Percentiles rank a stretch among this genome's conserved stretches.
Evolutionary conservation across 352 stramenopile genomes (phyloP).

Genomic region (Phytophthora tentaculata): DNA sequence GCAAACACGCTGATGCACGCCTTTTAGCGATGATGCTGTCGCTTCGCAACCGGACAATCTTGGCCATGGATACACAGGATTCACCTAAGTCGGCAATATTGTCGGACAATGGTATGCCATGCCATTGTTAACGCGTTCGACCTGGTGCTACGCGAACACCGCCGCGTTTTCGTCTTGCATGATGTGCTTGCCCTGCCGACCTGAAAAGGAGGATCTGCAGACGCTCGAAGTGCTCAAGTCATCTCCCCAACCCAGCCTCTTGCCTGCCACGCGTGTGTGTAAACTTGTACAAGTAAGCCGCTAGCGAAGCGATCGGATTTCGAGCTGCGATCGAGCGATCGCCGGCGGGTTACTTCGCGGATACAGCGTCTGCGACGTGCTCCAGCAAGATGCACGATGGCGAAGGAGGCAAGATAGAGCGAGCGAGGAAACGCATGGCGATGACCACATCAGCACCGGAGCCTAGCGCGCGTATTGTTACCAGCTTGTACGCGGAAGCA

Average conservation of each 20-base stretch:
- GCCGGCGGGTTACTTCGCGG: constrained; percentile 13
- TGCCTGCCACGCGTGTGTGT: neutral
- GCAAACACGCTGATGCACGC: too few species aligned
- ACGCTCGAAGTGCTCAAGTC: constrained; percentile 13
- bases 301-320: constrained; percentile 18
- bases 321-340: constrained; percentile 27
- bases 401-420: constrained; percentile 37
- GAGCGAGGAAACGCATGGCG: constrained; percentile 19
- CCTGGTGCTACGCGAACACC: constrained; percentile 20
- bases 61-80: constrained; percentile 4
- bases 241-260: neutral
- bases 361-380: constrained; percentile 39
- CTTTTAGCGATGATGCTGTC: neutral
- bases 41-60: constrained; percentile 13
- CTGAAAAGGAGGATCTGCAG: constrained; percentile 22
- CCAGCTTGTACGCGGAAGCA: constrained; percentile 8
- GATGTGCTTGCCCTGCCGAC: constrained; percentile 15
- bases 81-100: constrained; percentile 1
- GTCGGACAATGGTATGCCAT: constrained; percentile 4
- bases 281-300: neutral
- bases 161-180: constrained; percentile 26
- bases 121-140: too few species aligned
- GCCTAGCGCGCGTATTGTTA: constrained; percentile 13
- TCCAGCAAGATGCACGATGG: constrained; percentile 15
- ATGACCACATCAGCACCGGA: neutral